phyloP scores from a whole-genome alignment of 2,329 filamentous ascomycete species.

The Trichoderma atrobrunneum region DNA sequence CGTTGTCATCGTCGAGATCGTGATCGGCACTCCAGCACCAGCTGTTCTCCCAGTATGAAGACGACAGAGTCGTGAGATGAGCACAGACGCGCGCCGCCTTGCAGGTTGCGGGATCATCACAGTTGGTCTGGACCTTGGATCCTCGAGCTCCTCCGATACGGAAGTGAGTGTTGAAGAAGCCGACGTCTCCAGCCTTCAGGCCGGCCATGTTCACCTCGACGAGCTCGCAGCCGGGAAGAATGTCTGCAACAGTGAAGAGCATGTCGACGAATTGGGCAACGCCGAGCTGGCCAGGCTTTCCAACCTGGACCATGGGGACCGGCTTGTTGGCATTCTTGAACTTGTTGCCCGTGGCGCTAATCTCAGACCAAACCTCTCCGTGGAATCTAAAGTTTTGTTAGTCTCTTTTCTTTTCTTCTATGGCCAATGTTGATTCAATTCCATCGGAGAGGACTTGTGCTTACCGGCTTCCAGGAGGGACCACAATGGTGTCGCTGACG shows the following conservation, averaged over 20 bases:
- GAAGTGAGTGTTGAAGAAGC: constrained; percentile 44
- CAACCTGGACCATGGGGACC: constrained; percentile 48
- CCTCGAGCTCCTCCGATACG: constrained; percentile 44
- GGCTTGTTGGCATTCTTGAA: constrained; percentile 46
- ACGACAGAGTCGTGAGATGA: constrained; percentile 44
- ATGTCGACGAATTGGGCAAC: constrained; percentile 49
- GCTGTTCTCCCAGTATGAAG: constrained; percentile 53
- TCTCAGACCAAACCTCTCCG: constrained; percentile 24
- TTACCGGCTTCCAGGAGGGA: constrained; percentile 27
- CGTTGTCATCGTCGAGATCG: constrained; percentile 46
- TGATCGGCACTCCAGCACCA: constrained; percentile 49
- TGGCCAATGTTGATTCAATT: background rate
- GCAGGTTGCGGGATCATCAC: constrained; percentile 38
- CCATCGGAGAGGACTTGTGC: background rate
- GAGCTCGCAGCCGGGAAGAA: constrained; percentile 37
- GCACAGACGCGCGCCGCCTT: constrained; percentile 47
- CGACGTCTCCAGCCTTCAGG: constrained; percentile 43
- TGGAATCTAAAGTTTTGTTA: constrained; percentile 1
- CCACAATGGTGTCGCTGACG: constrained; percentile 53
- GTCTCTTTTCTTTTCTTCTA: background rate
- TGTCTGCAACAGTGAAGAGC: constrained; percentile 46
- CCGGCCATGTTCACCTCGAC: constrained; percentile 50
- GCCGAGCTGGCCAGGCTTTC: constrained; percentile 45
- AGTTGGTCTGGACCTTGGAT: constrained; percentile 37
- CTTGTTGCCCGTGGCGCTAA: constrained; percentile 43